These are phyloP conservation scores for Coffea humblotiana DNA, from an alignment of 305 asterid genomes.

Conservation along the genomic window DNA sequence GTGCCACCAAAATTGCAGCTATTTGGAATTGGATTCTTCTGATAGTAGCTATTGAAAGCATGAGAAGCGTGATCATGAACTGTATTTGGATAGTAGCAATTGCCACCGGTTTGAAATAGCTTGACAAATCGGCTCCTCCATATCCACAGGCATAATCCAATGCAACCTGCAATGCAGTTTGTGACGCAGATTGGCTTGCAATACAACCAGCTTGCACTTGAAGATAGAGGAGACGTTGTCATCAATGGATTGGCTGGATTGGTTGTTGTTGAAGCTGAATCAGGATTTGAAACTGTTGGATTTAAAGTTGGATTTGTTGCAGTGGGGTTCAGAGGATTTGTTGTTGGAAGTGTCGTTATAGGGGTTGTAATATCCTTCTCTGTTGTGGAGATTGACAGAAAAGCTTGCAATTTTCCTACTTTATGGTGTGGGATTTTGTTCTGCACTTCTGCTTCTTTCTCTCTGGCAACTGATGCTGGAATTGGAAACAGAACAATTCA, in stretches of 20 bases:
- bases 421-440: constrained; percentile 11
- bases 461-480: constrained; percentile 31
- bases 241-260: constrained; percentile 48
- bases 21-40: constrained; percentile 64
- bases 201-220: constrained; percentile 79
- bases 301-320: constrained; percentile 43
- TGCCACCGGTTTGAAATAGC: constrained; percentile 64
- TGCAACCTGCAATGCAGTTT: constrained; percentile 51
- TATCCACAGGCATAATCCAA: constrained; percentile 77
- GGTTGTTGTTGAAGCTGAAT: constrained; percentile 31
- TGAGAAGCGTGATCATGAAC: constrained; percentile 63
- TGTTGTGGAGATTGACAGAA: constrained; percentile 33
- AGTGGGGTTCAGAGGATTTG: constrained; percentile 40
- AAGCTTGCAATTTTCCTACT: constrained; percentile 12
- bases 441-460: constrained; percentile 17
- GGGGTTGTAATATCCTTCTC: constrained; percentile 65
- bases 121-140: constrained; percentile 68
- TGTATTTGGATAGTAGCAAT: constrained; percentile 51
- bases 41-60: constrained; percentile 75
- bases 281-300: constrained; percentile 50
- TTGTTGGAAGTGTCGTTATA: constrained; percentile 61
- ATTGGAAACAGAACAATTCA: not conserved
- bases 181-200: constrained; percentile 58
- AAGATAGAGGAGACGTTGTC: constrained; percentile 39
- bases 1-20: constrained; percentile 81